Conservation (phyloP, 2,329 filamentous ascomycete genomes). For the Mycosphaerella sp. region DNA sequence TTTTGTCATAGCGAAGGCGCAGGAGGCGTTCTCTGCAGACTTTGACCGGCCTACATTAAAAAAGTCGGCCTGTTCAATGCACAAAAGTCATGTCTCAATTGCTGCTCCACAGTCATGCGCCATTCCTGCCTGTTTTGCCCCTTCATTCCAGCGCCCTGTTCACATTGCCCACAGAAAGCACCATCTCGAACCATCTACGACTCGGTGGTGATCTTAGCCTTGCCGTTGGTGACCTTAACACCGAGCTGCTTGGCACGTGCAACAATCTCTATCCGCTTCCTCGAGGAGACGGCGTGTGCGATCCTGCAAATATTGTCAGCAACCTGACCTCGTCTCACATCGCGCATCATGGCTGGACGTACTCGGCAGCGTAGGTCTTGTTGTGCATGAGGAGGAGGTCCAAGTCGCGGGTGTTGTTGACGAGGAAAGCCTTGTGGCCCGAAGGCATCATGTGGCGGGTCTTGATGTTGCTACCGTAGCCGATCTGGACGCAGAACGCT, state of each 20-base stretch:
- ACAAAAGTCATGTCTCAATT: constrained; percentile 3
- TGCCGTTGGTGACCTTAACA: constrained; percentile 99
- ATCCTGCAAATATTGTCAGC: constrained; percentile 59
- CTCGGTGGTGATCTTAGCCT: constrained; percentile 98
- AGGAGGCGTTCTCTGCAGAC: constrained; percentile 24
- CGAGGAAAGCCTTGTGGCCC: constrained; percentile 99
- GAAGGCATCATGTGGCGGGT: constrained; percentile 98
- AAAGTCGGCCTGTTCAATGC: constrained; percentile 9
- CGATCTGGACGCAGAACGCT: constrained; percentile 59
- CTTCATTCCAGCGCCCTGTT: constrained; percentile 8
- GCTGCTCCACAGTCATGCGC: constrained; percentile 8
- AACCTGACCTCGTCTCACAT: constrained; percentile 2
- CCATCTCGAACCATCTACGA: constrained; percentile 40
- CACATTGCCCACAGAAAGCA: constrained; percentile 16
- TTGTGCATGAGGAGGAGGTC: constrained; percentile 99
- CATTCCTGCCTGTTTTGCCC: constrained; percentile 7
- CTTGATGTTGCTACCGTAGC: constrained; percentile 99
- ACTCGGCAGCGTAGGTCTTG: constrained; percentile 98
- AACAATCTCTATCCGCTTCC: constrained; percentile 98
- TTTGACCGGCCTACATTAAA: constrained; percentile 1
- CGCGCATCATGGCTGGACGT: constrained; percentile 44
- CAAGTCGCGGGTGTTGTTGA: constrained; percentile 92
- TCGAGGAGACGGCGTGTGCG: constrained; percentile 92
- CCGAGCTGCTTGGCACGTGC: constrained; percentile 94
- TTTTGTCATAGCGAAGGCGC: constrained; percentile 29